Evolutionary conservation across 1,284 basidiomycete genomes (phyloP), one percentile per base, ranked within the genome.

Genomic region (Ceratobasidium sp.): DNA sequence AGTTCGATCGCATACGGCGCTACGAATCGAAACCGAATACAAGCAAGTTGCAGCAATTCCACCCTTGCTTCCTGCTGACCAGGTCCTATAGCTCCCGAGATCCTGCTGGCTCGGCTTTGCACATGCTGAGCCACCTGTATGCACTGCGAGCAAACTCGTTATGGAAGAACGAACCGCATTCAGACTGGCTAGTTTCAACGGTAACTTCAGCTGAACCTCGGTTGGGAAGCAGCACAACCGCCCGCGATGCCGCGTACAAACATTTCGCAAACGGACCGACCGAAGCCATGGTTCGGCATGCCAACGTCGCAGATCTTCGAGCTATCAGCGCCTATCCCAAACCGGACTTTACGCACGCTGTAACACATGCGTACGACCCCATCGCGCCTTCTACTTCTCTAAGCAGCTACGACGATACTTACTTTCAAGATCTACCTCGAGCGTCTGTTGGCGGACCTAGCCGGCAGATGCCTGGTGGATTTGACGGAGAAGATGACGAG

Each of bases 101-200:
- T 36, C 64, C 70, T 21, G 48, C 72, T 18, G 64, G 76, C 1
- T 81, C 79, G 23, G 76, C 79, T 23, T 74, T 84, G 2, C 83
- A 85, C 74, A 86, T 96, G 12, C 85, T 97, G 10, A 91, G 92
- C 0, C 92, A 94, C 78, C 86, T 97, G 39, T 97, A 97, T 79
- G 92, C 86, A 0, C 87, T 90, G 57, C 90, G 93, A 6, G 91
- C 92, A 0, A 84, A 82, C 16, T 80, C 89, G 0, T 79, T 96
- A 6, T 97, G 94, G 94, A 97, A 96, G 82, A 87, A 90, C 10
- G 81, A 89, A 0, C 77, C 80, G 0, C 82, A 87, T n/a, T 79
- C 86, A 0, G 77, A 84, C 0, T 97, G 95, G 94, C 88, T 97
- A 76, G 78, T 85, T 1, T 79, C 80, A 12, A 89, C 88, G 1